phyloP scores from a whole-genome alignment of 2,329 filamentous ascomycete species.

The Aspergillus pseudonomiae region DNA sequence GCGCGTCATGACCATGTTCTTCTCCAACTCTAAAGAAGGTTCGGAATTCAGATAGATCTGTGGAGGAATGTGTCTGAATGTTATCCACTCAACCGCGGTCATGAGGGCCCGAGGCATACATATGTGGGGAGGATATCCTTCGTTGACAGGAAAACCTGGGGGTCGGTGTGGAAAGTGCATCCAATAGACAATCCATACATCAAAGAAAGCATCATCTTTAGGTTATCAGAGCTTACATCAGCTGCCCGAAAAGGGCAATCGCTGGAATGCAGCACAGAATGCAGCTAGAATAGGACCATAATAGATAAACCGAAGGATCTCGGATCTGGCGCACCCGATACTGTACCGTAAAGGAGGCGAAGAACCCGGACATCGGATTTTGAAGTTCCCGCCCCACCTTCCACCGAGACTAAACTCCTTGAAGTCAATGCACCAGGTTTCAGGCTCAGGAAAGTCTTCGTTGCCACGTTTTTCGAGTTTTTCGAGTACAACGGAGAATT shows the following conservation, averaged over 20 bases:
- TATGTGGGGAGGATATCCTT: neutral
- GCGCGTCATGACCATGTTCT: neutral
- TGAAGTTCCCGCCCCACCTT: slow-evolving; percentile 22
- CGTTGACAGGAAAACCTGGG: neutral
- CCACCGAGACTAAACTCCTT: neutral
- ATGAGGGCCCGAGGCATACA: neutral
- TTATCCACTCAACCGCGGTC: neutral
- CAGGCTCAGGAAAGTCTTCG: neutral
- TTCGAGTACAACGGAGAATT: neutral
- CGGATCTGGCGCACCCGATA: slow-evolving; percentile 20
- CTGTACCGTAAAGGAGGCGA: slow-evolving; percentile 14
- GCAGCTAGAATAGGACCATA: neutral
- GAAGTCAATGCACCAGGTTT: neutral
- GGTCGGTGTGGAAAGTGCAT: neutral
- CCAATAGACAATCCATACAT: no score
- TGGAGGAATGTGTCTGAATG: neutral
- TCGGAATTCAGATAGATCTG: neutral
- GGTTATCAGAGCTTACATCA: neutral
- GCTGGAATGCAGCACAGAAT: neutral
- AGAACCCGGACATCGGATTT: slow-evolving; percentile 19
- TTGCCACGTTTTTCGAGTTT: slow-evolving; percentile 10
- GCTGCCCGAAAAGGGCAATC: neutral
- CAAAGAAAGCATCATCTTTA: neutral
- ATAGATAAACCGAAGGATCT: slow-evolving; percentile 25
- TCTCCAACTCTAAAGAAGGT: neutral